Percentiles rank a stretch among this genome's conserved stretches.
phyloP scores from a whole-genome alignment of 768 basidiomycete genomes.

The Cystofilobasidium capitatum region DNA sequence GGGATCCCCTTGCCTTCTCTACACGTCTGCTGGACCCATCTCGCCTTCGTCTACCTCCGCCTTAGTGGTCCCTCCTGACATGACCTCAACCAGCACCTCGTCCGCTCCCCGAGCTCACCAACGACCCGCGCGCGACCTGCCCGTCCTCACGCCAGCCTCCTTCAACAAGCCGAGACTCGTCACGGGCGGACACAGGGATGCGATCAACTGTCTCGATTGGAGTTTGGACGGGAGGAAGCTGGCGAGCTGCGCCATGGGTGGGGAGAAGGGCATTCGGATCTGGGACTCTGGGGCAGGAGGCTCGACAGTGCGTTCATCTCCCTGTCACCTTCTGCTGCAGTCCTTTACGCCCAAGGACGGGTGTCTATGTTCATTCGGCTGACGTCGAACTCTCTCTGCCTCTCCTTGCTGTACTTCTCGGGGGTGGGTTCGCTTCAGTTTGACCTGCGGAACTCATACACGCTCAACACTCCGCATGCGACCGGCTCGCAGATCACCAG shows the following conservation, averaged over 20 bases:
- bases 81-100: background rate
- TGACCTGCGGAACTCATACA: constrained; percentile 7
- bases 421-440: constrained; percentile 12
- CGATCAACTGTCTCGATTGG: constrained; percentile 19
- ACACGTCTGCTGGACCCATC: no score
- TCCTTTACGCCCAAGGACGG: background rate
- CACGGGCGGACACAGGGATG: constrained; percentile 18
- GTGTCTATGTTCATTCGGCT: no score
- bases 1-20: no score
- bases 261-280: constrained; percentile 15
- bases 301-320: background rate
- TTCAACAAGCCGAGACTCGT: background rate
- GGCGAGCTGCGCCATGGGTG: background rate
- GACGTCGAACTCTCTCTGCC: background rate
- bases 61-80: no score
- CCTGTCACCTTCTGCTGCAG: background rate
- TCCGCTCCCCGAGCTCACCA: constrained; percentile 3
- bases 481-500: background rate
- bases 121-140: background rate
- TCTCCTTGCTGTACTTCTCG: background rate
- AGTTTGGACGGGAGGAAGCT: constrained; percentile 16
- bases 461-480: constrained; percentile 11
- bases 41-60: no score
- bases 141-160: background rate
- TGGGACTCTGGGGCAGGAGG: constrained; percentile 11